Conservation (phyloP, 495 filamentous ascomycete species). For the Penicillium atrosanguineum region DNA sequence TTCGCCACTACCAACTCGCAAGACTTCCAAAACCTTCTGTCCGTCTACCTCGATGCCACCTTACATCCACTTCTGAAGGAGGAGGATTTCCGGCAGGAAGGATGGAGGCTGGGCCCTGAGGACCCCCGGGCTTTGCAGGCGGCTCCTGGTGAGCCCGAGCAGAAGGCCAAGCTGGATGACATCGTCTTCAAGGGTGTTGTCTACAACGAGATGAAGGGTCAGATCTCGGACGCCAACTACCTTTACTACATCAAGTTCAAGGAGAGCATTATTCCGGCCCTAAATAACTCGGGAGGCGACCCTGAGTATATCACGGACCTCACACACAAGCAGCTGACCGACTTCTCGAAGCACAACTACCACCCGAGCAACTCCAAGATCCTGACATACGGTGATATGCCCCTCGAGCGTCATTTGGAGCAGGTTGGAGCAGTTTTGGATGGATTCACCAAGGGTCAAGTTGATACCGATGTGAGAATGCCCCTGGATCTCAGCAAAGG, state of each 20-base stretch:
- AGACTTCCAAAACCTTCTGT: slow-evolving; percentile 93
- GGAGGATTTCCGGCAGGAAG: slow-evolving; percentile 93
- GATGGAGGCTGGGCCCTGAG: slow-evolving; percentile 92
- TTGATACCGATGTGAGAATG: slow-evolving; percentile 68
- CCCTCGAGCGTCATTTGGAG: slow-evolving; percentile 71
- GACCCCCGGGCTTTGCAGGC: slow-evolving; percentile 61
- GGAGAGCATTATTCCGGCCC: slow-evolving; percentile 86
- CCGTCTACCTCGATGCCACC: slow-evolving; percentile 94
- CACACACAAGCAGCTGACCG: slow-evolving; percentile 78
- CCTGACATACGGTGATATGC: slow-evolving; percentile 94
- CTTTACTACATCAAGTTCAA: slow-evolving; percentile 92
- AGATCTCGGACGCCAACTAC: slow-evolving; percentile 96
- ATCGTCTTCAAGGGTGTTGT: slow-evolving; percentile 98
- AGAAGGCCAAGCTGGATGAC: slow-evolving; percentile 32
- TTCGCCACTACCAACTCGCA: slow-evolving; percentile 97
- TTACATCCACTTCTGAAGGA: slow-evolving; percentile 82
- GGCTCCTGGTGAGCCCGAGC: slow-evolving; percentile 37
- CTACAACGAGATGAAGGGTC: slow-evolving; percentile 99
- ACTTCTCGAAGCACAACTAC: slow-evolving; percentile 88
- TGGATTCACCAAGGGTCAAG: slow-evolving; percentile 63
- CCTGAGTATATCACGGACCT: slow-evolving; percentile 94
- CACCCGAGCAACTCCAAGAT: slow-evolving; percentile 96
- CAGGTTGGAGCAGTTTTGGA: slow-evolving; percentile 72
- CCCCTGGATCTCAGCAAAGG: slow-evolving; percentile 71
- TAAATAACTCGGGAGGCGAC: slow-evolving; percentile 96